Evolutionary conservation across 768 basidiomycete genomes (phyloP), one percentile per base, ranked within the genome.

Genomic region (Lactarius hatsudake): DNA sequence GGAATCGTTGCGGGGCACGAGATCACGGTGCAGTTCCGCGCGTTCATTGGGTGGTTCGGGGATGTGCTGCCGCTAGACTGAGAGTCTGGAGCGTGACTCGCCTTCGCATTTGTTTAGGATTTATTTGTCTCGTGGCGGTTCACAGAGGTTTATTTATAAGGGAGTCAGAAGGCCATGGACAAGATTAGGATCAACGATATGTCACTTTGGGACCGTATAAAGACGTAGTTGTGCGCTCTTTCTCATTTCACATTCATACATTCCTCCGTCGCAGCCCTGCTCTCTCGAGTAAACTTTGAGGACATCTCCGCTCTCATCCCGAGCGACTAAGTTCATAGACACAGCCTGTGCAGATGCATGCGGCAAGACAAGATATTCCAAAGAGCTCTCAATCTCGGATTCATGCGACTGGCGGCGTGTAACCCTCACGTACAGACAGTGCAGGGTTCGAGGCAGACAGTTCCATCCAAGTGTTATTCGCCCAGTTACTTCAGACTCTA

Each of bases 281-380:
- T 38, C 81, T 91, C 34, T 36, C 10, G 34, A 36, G 34, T 58
- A 92, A 98, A 45, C 42, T 5, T 8, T 43, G 18, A 43, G 43
- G 43, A 6, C 6, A 43, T 1, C 43, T 10, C 8, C 2, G 43
- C 43, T n/a, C 43, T 45, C 43, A 45, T 20, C 85, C 94, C 66
- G 13, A 97, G 72, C 91, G 96, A 74, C 93, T 96, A 76, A 94
- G 94, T 76, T 84, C 98, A 67, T 84, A 90, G 69, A 32, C 32
- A 94, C 96, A 12, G 81, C 90, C 60, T 83, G 98, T 38, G 90
- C 97, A 74, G 93, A 96, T 75, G 93, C 94, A 0, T 98, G 94
- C 74, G 90, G 96, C 85, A 32, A 94, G 43, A 94, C 94, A 73
- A 93, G 94, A 5, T 90, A 92, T 98, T 95, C 13, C 13, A 15